Conservation (phyloP, 2,329 filamentous ascomycete genomes). For the Fusarium sp. region DNA sequence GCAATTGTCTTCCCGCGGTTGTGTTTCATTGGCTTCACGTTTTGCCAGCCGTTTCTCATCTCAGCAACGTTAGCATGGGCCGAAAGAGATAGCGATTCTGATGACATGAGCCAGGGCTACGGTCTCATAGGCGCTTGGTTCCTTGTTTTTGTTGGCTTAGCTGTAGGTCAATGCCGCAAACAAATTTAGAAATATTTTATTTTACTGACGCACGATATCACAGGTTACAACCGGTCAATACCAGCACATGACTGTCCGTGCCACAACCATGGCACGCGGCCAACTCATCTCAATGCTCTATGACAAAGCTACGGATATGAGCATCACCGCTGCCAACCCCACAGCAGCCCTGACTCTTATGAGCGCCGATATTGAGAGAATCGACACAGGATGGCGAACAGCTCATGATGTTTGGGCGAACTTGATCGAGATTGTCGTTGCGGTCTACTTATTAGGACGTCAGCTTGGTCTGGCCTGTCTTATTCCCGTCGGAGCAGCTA, state of each 20-base stretch:
- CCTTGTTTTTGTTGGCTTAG: constrained; percentile 29
- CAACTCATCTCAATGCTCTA: constrained; percentile 48
- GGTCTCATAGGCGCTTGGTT: constrained; percentile 41
- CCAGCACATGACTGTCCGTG: constrained; percentile 45
- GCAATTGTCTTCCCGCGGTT: constrained; percentile 29
- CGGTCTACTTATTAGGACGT: constrained; percentile 59
- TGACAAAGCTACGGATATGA: constrained; percentile 46
- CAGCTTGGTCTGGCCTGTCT: constrained; percentile 47
- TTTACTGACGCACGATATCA: not conserved
- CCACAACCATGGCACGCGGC: constrained; percentile 49
- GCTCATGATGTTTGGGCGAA: constrained; percentile 59
- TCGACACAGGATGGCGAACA: constrained; percentile 52
- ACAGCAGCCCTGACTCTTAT: constrained; percentile 59
- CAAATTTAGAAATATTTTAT: no score
- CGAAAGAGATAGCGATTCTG: constrained; percentile 4
- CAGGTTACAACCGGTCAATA: constrained; percentile 32
- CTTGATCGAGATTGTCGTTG: constrained; percentile 58
- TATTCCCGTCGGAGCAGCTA: constrained; percentile 32
- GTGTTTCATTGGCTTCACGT: constrained; percentile 38
- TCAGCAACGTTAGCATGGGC: constrained; percentile 27
- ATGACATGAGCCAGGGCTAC: constrained; percentile 30
- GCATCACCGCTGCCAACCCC: constrained; percentile 50
- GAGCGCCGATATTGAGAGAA: constrained; percentile 59
- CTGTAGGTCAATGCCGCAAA: no score
- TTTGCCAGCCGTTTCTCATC: constrained; percentile 41